A percentile compares a stretch with the other conserved stretches of the same genome.
phyloP scores from a whole-genome alignment of 768 basidiomycete genomes.

The Mycena pura region DNA sequence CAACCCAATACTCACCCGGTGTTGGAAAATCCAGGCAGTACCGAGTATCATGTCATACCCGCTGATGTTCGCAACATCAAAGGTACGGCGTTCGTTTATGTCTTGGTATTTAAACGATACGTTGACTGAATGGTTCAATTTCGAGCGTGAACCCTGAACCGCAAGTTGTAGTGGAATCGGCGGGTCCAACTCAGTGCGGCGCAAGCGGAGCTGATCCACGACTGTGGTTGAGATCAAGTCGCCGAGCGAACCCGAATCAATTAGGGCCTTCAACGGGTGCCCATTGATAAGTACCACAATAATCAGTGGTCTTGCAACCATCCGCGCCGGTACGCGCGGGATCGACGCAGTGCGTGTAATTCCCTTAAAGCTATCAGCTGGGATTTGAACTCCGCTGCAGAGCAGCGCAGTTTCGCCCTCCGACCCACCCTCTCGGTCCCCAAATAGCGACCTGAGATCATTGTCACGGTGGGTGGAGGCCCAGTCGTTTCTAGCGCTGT shows the following conservation, averaged over 20 bases:
- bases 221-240: slow-evolving; percentile 45
- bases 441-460: too few species aligned
- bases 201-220: slow-evolving; percentile 42
- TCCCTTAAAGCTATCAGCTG: too few species aligned
- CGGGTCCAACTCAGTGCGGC: slow-evolving; percentile 30
- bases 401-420: too few species aligned
- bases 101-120: slow-evolving; percentile 40
- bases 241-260: slow-evolving; percentile 45
- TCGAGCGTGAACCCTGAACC: slow-evolving; percentile 38
- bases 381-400: too few species aligned
- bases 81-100: slow-evolving; percentile 32
- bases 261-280: slow-evolving; percentile 35
- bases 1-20: slow-evolving; percentile 23
- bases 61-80: slow-evolving; percentile 36
- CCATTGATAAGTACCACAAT: slow-evolving; percentile 39
- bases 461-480: too few species aligned
- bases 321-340: background rate
- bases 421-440: too few species aligned
- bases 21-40: slow-evolving; percentile 35
- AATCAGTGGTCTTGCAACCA: background rate
- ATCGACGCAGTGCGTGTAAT: background rate
- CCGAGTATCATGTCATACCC: slow-evolving; percentile 36
- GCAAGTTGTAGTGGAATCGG: slow-evolving; percentile 29
- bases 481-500: too few species aligned
- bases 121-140: slow-evolving; percentile 36